Base-by-base conservation (phyloP, 129 eudicot genomes). In the Scalesia atractyloides region DNA sequence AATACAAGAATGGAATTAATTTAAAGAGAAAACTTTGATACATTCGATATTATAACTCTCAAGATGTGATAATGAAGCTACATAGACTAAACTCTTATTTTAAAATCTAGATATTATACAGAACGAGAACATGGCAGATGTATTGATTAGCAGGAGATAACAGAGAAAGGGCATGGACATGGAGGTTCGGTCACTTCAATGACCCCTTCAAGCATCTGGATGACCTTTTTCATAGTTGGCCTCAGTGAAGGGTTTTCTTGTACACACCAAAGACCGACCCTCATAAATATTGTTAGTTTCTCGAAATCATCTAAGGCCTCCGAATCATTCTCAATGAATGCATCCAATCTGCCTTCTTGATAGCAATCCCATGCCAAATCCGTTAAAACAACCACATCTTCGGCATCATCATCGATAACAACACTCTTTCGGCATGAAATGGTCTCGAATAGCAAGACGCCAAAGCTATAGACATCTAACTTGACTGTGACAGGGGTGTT, bases 381-480 rank as follows among this genome's bases (percentile, higher is more conserved):
- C 5, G 77, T 82, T 14, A 87, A 69, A 14, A 87, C 72, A 10
- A 66, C 73, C 15, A 19, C 49, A 39, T 72, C 77, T 15, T 64
- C 87, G 8, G 71, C 43, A 13, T 16, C 77, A 63, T 10, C 37
- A 9, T 73, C 81, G 46, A 59, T 33, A 15, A 62, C 69, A 56
- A 66, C 71, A 16, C 73, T 82, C 71, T 66, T 79, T 13, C 87
- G 75, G 11, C 89, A 79, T 9, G 82, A 68, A 50, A 84, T 74
- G 71, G 79, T 84, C 84, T 87, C 93, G 14, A 84, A 26, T 15
- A 84, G 59, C 70, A 87, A 15, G 13, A 87, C 85, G 4, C 92
- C 92, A 43, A 75, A 87, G 76, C 92, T 87, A 43, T 84, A 87
- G 0, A 87, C 87, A 76, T 87, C 92, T 15, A 82, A 87, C 61